Evolutionary conservation across 2,329 filamentous ascomycete genomes (phyloP), one percentile per base, ranked within the genome.

Genomic region (Hymenoscyphus fructigenus): DNA sequence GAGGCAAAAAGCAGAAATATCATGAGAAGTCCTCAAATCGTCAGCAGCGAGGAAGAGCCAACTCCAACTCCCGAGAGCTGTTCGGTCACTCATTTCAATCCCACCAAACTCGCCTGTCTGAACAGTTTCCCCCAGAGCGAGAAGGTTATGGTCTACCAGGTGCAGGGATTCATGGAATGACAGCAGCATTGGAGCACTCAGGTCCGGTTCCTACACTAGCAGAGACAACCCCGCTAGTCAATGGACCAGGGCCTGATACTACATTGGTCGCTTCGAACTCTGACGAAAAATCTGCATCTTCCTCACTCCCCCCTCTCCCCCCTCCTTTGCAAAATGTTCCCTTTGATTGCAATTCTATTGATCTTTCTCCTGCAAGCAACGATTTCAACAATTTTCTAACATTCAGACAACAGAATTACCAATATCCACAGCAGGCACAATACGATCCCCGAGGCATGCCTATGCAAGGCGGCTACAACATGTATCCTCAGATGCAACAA

Each of bases 291-390:
- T 50, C 65, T 66, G 34, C 66, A 64, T 61, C 59, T 29, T 34
- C 61, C 50, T 50, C 58, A 62, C 75, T 71, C 60, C 69, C 71
- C 71, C 68, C 71, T 68, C 69, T 72, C 68, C 65, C 67, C 59
- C 66, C 63, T 62, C 73, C 70, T 63, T 69, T 66, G 75, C 68
- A 53, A 69, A 67, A 73, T 55, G 68, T 73, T 70, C 67, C 66
- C 66, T 71, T 66, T 69, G 71, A 67, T 59, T 66, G 73, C 47
- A 57, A 67, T 71, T 72, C 72, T 64, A 66, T 85, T 75, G 85
- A 91, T 79, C 78, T 93, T 65, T 88, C 88, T 68, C 90, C 90
- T 66, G 85, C 88, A 74, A 88, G 81, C 75, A 86, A 86, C 74
- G 83, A 88, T 70, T 92, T 89, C 84, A 89, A 93, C 77, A 83